These are phyloP conservation scores for Taiozyma onychis DNA, from an alignment of 1,139 yeast genomes.

Conservation along the genomic window DNA sequence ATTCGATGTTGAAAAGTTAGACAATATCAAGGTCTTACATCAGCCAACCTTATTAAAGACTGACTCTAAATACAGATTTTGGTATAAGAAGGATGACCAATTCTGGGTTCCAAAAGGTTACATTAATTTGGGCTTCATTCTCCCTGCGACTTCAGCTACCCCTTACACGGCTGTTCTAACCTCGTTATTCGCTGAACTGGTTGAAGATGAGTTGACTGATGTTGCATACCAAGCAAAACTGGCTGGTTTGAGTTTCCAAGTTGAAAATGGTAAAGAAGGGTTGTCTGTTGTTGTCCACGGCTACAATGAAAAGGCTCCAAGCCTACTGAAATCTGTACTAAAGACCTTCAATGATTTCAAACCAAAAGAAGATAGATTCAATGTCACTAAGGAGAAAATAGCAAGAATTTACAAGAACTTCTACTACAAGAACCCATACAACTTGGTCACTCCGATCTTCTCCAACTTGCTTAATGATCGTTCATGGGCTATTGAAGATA, in stretches of 20 bases:
- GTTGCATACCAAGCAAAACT: slow-evolving; percentile 77
- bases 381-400: slow-evolving; percentile 57
- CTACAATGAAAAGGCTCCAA: slow-evolving; percentile 73
- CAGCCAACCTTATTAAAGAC: slow-evolving; percentile 45
- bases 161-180: slow-evolving; percentile 54
- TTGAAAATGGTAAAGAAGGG: slow-evolving; percentile 65
- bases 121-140: slow-evolving; percentile 56
- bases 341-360: slow-evolving; percentile 45
- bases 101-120: slow-evolving; percentile 86
- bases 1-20: slow-evolving; percentile 51
- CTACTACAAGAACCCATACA: slow-evolving; percentile 69
- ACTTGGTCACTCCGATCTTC: slow-evolving; percentile 62
- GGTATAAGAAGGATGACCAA: slow-evolving; percentile 91
- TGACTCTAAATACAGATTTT: slow-evolving; percentile 43
- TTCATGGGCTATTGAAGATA: slow-evolving; percentile 60
- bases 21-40: slow-evolving; percentile 31
- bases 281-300: slow-evolving; percentile 65
- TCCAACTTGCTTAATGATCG: slow-evolving; percentile 64
- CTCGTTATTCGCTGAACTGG: slow-evolving; percentile 56
- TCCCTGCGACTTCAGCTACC: slow-evolving; percentile 57
- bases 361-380: slow-evolving; percentile 56
- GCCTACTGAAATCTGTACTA: slow-evolving; percentile 56
- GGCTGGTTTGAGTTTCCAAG: slow-evolving; percentile 64
- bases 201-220: slow-evolving; percentile 74
- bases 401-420: slow-evolving; percentile 62